phyloP scores from a whole-genome alignment of 2,329 filamentous ascomycete species.

The Microcyclosporella mali region DNA sequence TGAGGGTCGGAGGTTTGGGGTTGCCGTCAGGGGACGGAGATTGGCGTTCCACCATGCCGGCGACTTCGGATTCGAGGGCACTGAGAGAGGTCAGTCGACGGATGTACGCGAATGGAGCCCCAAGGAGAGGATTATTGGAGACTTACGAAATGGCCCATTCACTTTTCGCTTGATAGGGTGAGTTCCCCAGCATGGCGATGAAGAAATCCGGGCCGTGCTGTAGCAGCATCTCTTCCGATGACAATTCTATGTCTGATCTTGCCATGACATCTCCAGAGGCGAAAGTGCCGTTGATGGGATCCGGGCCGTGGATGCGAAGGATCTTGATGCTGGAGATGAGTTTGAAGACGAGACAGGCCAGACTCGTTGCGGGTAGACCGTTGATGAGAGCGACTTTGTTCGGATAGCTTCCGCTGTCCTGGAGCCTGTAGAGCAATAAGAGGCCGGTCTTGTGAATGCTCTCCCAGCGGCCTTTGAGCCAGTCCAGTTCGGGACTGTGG shows the following conservation, averaged over 20 bases:
- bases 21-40: constrained; percentile 15
- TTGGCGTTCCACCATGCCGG: constrained; percentile 23
- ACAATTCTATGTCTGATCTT: constrained; percentile 30
- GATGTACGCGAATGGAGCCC: too few relatives aligned
- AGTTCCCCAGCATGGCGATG: constrained; percentile 20
- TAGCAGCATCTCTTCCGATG: constrained; percentile 30
- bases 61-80: constrained; percentile 21
- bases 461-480: constrained; percentile 30
- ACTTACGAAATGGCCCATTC: constrained; percentile 23
- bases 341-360: constrained; percentile 31
- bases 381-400: constrained; percentile 24
- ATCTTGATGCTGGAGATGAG: constrained; percentile 28
- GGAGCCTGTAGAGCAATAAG: constrained; percentile 28
- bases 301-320: constrained; percentile 28
- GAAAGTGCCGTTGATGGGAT: constrained; percentile 20
- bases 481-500: constrained; percentile 24
- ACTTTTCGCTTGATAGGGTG: not conserved
- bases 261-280: constrained; percentile 16
- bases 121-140: too few relatives aligned
- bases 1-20: constrained; percentile 24
- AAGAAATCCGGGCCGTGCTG: constrained; percentile 27
- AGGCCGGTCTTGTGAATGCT: constrained; percentile 28
- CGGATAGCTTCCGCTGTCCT: constrained; percentile 20
- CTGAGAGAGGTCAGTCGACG: constrained; percentile 11
- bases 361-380: constrained; percentile 25